Base-by-base conservation (phyloP, 345 rosid species). In the rapeseed (Brassica napus) region DNA sequence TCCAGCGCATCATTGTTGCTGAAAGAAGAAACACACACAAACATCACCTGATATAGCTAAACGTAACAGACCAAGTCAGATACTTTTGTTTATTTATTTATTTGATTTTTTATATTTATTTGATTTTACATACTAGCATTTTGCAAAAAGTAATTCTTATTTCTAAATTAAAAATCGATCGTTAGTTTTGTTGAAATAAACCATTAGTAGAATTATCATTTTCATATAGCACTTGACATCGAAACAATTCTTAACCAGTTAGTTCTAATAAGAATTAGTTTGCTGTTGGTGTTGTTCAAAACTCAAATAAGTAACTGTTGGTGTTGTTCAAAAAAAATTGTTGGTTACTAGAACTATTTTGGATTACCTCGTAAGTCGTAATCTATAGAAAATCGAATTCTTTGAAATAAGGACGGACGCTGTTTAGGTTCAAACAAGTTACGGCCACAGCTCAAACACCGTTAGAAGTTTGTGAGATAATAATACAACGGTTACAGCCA, bases 1-100 rank as follows among this genome's bases (percentile, higher is more conserved):
- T 34, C 57, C 23, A 77, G 21, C 80, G 23, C 75, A 69, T 77
- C 63, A 60, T 68, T 76, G 60, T 39, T 75, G 61, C 67, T 76
- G 30, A 58, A 59, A 52, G 66, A 28, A 42, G 70, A 39, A 30
- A 42, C 63, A 58, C 61, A 59, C 34, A 30, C 61, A 68, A 26
- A 57, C 67, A 39, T 8, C 73, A 76, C 14, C 14, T 75, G 37
- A 34, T n/a, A 14, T 14, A 54, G 54, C 37, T 61, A 26, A 72
- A 42, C 7, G 30, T 10, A 65, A 54, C 28, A 35, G 65, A 35
- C 71, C 37, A 35, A 23, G 72, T 65, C 28, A 12, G 54, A 32
- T 74, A 6, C 26, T 55, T 31, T n/a, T 18, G 23, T 57, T 57
- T 55, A 55, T 34, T n/a, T n/a, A 5, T 52, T 42, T 49, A 49